phyloP scores from a whole-genome alignment of 306 rosid genomes.

The Oemleria cerasiformis region DNA sequence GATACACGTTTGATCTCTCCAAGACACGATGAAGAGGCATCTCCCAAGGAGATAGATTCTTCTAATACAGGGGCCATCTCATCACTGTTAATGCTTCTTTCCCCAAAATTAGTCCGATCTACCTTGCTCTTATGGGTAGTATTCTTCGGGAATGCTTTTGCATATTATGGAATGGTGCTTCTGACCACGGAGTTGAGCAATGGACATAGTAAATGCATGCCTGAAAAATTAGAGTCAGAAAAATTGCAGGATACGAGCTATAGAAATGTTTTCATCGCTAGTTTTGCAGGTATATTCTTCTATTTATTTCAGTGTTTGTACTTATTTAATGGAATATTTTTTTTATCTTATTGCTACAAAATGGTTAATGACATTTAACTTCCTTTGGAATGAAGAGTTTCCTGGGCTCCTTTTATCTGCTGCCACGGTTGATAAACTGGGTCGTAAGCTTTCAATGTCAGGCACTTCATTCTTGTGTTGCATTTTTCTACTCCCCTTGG shows the following conservation, averaged over 20 bases:
- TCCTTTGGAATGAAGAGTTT: slow-evolving; percentile 59
- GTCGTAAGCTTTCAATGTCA: slow-evolving; percentile 89
- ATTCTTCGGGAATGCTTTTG: slow-evolving; percentile 91
- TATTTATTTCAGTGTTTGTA: slow-evolving; percentile 13
- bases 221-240: slow-evolving; percentile 38
- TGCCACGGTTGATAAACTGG: slow-evolving; percentile 71
- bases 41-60: slow-evolving; percentile 38
- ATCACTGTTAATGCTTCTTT: slow-evolving; percentile 63
- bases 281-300: slow-evolving; percentile 76
- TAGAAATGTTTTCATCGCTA: slow-evolving; percentile 68
- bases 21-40: slow-evolving; percentile 26
- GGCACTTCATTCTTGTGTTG: slow-evolving; percentile 74
- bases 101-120: slow-evolving; percentile 64
- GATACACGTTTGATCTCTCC: slow-evolving; percentile 55
- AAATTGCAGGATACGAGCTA: slow-evolving; percentile 51
- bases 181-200: slow-evolving; percentile 77
- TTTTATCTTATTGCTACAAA: slow-evolving; percentile 15
- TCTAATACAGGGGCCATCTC: slow-evolving; percentile 48
- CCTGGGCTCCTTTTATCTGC: slow-evolving; percentile 90
- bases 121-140: slow-evolving; percentile 90
- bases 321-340: slow-evolving; percentile 8
- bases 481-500: slow-evolving; percentile 74
- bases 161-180: slow-evolving; percentile 95
- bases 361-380: slow-evolving; percentile 34
- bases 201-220: slow-evolving; percentile 50